Evolutionary conservation across 768 basidiomycete genomes (phyloP).

Genomic region (Suillus tomentosus): DNA sequence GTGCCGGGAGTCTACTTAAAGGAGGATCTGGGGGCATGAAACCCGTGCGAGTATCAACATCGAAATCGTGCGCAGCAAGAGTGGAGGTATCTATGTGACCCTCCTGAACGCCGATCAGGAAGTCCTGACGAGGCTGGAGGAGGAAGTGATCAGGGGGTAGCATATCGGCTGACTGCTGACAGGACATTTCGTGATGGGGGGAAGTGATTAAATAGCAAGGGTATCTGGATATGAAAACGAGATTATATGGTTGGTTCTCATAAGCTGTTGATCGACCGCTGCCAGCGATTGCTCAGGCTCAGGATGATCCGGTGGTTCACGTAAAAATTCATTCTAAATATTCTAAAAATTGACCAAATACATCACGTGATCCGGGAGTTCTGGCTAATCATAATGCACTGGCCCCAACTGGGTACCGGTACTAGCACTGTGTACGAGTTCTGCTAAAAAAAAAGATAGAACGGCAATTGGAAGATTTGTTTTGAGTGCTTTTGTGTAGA

Average conservation of each 20-base stretch:
- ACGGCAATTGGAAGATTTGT: too few species aligned
- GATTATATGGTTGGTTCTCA: not conserved
- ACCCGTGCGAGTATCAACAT: slow-evolving; percentile 87
- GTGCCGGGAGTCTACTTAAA: slow-evolving; percentile 54
- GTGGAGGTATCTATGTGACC: slow-evolving; percentile 54
- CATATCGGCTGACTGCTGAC: not conserved
- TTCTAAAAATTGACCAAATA: not conserved
- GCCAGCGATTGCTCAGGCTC: not conserved
- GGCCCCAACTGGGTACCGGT: too few species aligned
- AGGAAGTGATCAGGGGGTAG: slow-evolving; percentile 37
- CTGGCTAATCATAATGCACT: too few species aligned
- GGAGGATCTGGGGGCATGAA: slow-evolving; percentile 88
- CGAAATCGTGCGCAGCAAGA: slow-evolving; percentile 84
- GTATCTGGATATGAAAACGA: not conserved
- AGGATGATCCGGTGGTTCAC: not conserved
- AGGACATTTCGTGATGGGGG: not conserved
- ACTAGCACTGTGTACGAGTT: too few species aligned
- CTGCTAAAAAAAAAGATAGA: too few species aligned
- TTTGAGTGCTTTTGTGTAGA: too few species aligned
- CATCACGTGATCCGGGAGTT: not conserved
- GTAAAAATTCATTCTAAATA: not conserved
- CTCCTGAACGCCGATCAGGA: slow-evolving; percentile 23
- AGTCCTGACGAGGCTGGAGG: slow-evolving; percentile 36
- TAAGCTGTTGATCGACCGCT: too few species aligned
- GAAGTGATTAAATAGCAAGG: not conserved